Evolutionary conservation across 495 filamentous ascomycete species (phyloP).

Genomic region (Penicillium maclennaniae): DNA sequence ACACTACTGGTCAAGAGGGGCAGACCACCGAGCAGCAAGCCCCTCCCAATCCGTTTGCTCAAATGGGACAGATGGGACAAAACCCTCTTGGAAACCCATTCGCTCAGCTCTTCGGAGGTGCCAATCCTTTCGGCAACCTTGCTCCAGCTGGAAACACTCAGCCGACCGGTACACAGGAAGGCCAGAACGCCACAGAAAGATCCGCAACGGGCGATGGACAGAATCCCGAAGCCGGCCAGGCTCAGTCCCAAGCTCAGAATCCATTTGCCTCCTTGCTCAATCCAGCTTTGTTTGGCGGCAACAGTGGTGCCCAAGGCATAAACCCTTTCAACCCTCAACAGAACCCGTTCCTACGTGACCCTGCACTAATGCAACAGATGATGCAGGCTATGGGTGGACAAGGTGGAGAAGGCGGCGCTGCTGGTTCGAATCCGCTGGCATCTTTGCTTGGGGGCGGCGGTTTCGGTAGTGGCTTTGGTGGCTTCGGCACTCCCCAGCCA

Average conservation of each 20-base stretch:
- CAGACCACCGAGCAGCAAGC: constrained; percentile 39
- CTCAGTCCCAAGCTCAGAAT: constrained; percentile 40
- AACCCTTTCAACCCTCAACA: constrained; percentile 49
- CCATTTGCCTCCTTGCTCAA: constrained; percentile 54
- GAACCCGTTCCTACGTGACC: constrained; percentile 48
- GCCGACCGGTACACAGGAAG: constrained; percentile 15
- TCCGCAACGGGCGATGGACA: constrained; percentile 26
- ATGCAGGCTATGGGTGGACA: constrained; percentile 43
- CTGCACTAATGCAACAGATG: constrained; percentile 44
- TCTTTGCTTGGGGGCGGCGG: constrained; percentile 41
- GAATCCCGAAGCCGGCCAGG: constrained; percentile 32
- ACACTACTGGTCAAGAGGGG: constrained; percentile 55
- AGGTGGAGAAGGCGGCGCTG: constrained; percentile 26
- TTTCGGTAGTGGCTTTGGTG: constrained; percentile 33
- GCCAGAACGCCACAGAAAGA: constrained; percentile 21
- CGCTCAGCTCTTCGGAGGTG: constrained; percentile 58
- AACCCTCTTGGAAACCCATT: constrained; percentile 61
- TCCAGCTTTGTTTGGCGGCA: constrained; percentile 34
- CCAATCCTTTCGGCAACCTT: constrained; percentile 32
- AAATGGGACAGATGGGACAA: constrained; percentile 15
- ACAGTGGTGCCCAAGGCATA: constrained; percentile 26
- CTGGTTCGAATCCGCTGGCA: constrained; percentile 35
- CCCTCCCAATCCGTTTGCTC: constrained; percentile 38
- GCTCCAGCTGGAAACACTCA: constrained; percentile 22
- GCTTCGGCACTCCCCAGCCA: constrained; percentile 36